Percentiles rank a stretch among this genome's conserved stretches.
Evolutionary conservation across 1,284 basidiomycete species (phyloP).

Genomic region (Porodaedalea pini): DNA sequence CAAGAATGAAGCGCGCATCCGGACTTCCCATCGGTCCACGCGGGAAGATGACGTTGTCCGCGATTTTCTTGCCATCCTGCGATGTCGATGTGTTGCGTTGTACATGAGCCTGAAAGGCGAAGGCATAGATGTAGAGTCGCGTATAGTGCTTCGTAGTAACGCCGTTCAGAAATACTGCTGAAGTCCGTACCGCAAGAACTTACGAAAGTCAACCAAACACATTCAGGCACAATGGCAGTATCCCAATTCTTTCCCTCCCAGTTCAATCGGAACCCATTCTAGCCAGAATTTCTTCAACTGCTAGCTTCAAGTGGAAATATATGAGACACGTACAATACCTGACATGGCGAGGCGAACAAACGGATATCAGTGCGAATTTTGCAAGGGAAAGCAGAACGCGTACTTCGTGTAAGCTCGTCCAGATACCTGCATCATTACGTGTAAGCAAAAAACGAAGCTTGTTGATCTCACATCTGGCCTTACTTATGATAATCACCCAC

Average conservation of each 20-base stretch:
- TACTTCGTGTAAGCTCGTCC: constrained; percentile 30
- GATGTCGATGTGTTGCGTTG: constrained; percentile 28
- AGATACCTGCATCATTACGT: constrained; percentile 22
- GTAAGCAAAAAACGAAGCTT: neutral
- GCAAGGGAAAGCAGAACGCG: neutral
- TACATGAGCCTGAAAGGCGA: constrained; percentile 40
- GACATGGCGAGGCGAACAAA: neutral
- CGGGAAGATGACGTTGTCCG: constrained; percentile 22
- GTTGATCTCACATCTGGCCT: neutral
- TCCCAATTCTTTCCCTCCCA: constrained; percentile 33
- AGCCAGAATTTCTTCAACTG: neutral
- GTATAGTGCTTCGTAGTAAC: constrained; percentile 31
- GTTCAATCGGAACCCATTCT: constrained; percentile 28
- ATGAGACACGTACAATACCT: constrained; percentile 14
- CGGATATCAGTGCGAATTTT: neutral
- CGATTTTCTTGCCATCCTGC: constrained; percentile 20
- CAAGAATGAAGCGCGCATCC: constrained; percentile 27
- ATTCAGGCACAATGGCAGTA: constrained; percentile 26
- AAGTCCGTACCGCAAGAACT: neutral
- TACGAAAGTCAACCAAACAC: constrained; percentile 27
- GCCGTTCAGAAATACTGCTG: constrained; percentile 19
- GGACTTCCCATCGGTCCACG: constrained; percentile 24
- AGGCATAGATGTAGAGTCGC: constrained; percentile 38
- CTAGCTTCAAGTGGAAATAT: neutral
- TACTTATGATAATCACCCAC: constrained; percentile 39